phyloP scores from a whole-genome alignment of 805 yeast species.

The Lipomyces chichibuensis region DNA sequence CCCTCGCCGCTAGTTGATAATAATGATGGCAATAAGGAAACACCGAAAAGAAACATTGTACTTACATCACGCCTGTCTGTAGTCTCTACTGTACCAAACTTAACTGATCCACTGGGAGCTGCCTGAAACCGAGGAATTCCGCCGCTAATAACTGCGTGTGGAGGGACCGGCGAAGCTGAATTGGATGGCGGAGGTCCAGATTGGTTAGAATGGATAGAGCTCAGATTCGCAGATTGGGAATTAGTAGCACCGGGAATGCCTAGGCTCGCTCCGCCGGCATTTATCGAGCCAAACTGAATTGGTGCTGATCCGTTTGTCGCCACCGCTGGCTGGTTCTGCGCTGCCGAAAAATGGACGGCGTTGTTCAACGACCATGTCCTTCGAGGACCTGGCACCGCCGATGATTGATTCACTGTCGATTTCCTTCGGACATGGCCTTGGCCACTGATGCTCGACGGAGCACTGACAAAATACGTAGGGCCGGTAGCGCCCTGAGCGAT shows the following conservation, averaged over 20 bases:
- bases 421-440: constrained; percentile 20
- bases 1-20: neutral
- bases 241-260: neutral
- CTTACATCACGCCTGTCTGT: constrained; percentile 14
- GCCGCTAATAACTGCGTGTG: constrained; percentile 27
- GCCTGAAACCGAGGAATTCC: constrained; percentile 26
- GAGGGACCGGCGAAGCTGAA: constrained; percentile 27
- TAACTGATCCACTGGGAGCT: constrained; percentile 14
- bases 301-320: constrained; percentile 15
- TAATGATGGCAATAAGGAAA: neutral
- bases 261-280: constrained; percentile 11
- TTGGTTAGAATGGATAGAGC: neutral
- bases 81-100: constrained; percentile 25
- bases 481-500: neutral
- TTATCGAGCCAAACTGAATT: constrained; percentile 34
- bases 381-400: constrained; percentile 14
- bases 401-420: constrained; percentile 22
- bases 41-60: neutral
- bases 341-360: constrained; percentile 15
- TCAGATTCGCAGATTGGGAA: neutral
- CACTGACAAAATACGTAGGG: neutral
- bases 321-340: constrained; percentile 13
- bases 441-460: neutral
- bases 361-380: constrained; percentile 20
- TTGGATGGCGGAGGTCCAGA: constrained; percentile 12